phyloP scores from a whole-genome alignment of 2,329 filamentous ascomycete genomes.

The Ophiostoma sp. region DNA sequence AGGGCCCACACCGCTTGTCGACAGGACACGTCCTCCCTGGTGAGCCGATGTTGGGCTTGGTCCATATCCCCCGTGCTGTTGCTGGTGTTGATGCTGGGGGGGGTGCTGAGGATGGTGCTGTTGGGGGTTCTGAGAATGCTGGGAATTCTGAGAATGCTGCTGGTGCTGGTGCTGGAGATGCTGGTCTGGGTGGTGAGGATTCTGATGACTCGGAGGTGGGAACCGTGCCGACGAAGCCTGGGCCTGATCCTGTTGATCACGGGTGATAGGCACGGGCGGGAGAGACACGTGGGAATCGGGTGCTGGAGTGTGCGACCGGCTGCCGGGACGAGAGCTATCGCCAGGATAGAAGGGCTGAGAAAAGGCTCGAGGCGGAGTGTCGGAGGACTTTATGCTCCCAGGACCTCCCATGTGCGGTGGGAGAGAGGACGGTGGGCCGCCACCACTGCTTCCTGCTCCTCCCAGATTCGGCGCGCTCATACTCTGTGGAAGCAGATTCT shows the following conservation, averaged over 20 bases:
- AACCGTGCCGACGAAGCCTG: background rate
- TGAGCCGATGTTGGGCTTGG: background rate
- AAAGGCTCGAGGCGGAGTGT: constrained; percentile 26
- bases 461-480: constrained; percentile 17
- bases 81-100: background rate
- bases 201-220: background rate
- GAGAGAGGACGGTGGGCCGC: constrained; percentile 1
- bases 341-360: constrained; percentile 24
- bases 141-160: background rate
- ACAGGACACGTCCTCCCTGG: background rate
- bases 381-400: background rate
- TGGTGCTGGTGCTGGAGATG: background rate
- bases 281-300: constrained; percentile 1
- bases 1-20: background rate
- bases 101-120: background rate
- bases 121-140: background rate
- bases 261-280: background rate
- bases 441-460: background rate
- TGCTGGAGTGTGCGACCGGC: background rate
- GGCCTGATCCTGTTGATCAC: constrained; percentile 11
- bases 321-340: background rate
- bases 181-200: background rate
- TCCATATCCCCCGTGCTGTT: background rate
- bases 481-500: constrained; percentile 16
- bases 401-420: constrained; percentile 13